Conservation (phyloP, 2,329 filamentous ascomycete species). For the Colletotrichum sp. region DNA sequence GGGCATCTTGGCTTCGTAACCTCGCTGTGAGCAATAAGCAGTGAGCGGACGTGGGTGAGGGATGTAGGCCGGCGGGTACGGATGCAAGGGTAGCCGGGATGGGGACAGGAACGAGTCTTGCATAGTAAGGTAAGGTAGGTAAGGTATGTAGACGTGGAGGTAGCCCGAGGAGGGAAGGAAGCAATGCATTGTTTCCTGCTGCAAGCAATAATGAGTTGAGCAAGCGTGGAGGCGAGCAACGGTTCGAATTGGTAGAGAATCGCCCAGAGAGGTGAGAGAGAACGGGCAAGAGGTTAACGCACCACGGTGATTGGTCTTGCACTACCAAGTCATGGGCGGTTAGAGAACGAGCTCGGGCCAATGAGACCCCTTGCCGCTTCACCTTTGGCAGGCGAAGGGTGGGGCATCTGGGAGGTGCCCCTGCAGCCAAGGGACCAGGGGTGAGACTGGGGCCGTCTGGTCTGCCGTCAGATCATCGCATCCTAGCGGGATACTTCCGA, state of each 20-base stretch:
- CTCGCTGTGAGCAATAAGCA: not conserved
- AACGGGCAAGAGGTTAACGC: constrained; percentile 4
- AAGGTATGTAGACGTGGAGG: not conserved
- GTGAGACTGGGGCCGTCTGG: constrained; percentile 16
- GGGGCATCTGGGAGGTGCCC: not conserved
- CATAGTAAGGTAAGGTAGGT: not conserved
- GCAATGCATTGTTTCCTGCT: not conserved
- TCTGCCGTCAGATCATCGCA: constrained; percentile 20
- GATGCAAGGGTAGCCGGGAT: not conserved
- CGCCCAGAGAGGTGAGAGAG: not conserved
- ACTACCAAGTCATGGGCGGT: constrained; percentile 37
- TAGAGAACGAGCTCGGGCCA: constrained; percentile 37
- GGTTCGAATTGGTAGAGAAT: not conserved
- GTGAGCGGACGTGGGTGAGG: constrained; percentile 7
- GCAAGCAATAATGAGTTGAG: constrained; percentile 1
- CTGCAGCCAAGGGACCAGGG: constrained; percentile 16
- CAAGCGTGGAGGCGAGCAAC: not conserved
- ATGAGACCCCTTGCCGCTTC: constrained; percentile 33
- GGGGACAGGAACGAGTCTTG: not conserved
- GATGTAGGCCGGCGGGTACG: constrained; percentile 15
- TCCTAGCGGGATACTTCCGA: not conserved
- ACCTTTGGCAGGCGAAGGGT: constrained; percentile 23
- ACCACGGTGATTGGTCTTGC: constrained; percentile 31
- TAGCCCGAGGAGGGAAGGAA: not conserved
- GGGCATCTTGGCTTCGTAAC: not conserved